Evolutionary conservation across 768 basidiomycete species (phyloP), one percentile per base, ranked within the genome.

Genomic region (Amanita jacksonii): DNA sequence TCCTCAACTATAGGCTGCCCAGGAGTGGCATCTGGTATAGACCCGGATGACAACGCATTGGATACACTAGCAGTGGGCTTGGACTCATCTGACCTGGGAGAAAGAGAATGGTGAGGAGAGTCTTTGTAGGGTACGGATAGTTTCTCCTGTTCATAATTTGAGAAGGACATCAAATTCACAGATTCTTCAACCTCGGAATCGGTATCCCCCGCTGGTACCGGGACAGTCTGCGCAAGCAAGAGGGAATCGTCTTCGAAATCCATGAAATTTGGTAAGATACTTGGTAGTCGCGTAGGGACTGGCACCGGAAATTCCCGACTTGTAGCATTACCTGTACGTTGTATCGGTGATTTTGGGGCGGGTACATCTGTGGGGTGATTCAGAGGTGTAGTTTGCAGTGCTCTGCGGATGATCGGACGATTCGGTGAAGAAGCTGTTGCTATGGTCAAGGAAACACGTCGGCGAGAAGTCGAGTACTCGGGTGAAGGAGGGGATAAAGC

Each of bases 1-100:
- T 94, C 92, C 55, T 93, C 91, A 3, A 92, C 73, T 9, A 78
- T 68, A 51, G 72, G 58, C 51, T 69, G 66, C 50, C 73, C 64
- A 44, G 57, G 48, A 15, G 48, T 47, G 39, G 57, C 58, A 43
- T 63, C 65, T 13, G 62, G 57, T 27, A 68, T 50, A 2, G 78
- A 76, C 19, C 74, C 75, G 0, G 74, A 73, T 3, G 81, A 83
- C 30, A 81, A 59, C 2, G 80, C 67, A 56, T 80, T 81, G 3
- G 80, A 80, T 16, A 72, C 64, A 36, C 63, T 65, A 13, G 63
- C 61, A 28, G 69, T 69, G 18, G 68, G 67, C 42, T 65, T 74
- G 2, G 74, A 74, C 33, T 67, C 62, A 16, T 60, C 56, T 10
- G 81, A 82, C 38, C 64, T 68, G 2, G 76, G 74, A 7, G 82